phyloP scores from a whole-genome alignment of 108 stramenopile genomes.

The Aureococcus anophagefferens region DNA sequence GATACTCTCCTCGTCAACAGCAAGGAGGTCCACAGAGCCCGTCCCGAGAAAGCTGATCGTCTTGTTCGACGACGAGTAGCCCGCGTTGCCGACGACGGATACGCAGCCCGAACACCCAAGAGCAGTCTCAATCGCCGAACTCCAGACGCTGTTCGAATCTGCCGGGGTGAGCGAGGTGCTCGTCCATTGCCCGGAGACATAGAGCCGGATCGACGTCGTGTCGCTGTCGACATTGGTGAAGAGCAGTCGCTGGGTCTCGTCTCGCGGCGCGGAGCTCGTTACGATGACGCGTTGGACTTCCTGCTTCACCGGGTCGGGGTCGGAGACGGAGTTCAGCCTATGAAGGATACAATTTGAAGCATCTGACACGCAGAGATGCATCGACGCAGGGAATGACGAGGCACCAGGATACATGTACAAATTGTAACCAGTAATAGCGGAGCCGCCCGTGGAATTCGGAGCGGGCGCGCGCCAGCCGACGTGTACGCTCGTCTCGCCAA shows the following conservation, averaged over 20 bases:
- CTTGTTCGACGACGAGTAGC: background rate
- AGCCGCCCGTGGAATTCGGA: constrained; percentile 39
- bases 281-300: constrained; percentile 57
- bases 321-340: constrained; percentile 48
- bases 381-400: constrained; percentile 9
- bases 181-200: background rate
- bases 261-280: constrained; percentile 15
- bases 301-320: constrained; percentile 52
- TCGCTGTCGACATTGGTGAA: constrained; percentile 18
- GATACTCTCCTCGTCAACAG: constrained; percentile 5
- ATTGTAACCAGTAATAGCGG: constrained; percentile 64
- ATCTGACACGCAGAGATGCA: too few relatives aligned
- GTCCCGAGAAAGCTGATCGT: background rate
- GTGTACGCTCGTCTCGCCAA: constrained; percentile 40
- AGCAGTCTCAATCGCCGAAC: constrained; percentile 4
- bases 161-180: too few relatives aligned
- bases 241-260: constrained; percentile 26
- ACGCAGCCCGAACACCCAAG: constrained; percentile 10
- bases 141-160: too few relatives aligned
- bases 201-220: background rate
- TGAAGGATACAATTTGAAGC: too few relatives aligned
- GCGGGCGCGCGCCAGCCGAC: constrained; percentile 50
- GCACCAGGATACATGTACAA: constrained; percentile 54
- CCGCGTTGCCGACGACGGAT: constrained; percentile 2
- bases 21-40: constrained; percentile 7